phyloP scores from a whole-genome alignment of 1,139 yeast species.

The Debaryomycetaceae sp. region DNA sequence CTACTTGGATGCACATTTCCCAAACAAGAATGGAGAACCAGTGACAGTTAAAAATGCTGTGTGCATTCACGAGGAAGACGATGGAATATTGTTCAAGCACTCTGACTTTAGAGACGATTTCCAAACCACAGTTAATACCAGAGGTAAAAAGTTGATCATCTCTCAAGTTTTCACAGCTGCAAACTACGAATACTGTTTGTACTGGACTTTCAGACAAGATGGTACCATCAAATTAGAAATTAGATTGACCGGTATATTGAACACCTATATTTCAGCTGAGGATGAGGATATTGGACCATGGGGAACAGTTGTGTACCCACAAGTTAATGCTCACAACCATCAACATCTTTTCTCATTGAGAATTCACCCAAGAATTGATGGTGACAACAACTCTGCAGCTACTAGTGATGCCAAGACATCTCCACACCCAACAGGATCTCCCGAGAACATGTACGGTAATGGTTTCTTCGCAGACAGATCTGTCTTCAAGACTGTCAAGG shows the following conservation, averaged over 20 bases:
- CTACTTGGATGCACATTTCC: slow-evolving; percentile 72
- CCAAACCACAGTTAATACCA: slow-evolving; percentile 68
- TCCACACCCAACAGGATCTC: slow-evolving; percentile 58
- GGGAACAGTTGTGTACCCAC: slow-evolving; percentile 80
- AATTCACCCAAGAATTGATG: slow-evolving; percentile 77
- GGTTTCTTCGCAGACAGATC: slow-evolving; percentile 65
- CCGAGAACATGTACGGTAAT: slow-evolving; percentile 71
- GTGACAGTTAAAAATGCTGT: slow-evolving; percentile 71
- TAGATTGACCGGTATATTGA: slow-evolving; percentile 76
- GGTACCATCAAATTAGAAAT: slow-evolving; percentile 77
- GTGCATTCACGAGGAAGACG: slow-evolving; percentile 84
- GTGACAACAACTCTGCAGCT: slow-evolving; percentile 72
- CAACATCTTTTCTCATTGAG: slow-evolving; percentile 81
- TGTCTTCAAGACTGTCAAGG: slow-evolving; percentile 62
- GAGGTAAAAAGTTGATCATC: slow-evolving; percentile 69
- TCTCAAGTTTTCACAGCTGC: slow-evolving; percentile 85
- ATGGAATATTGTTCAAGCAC: slow-evolving; percentile 74
- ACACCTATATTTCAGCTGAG: slow-evolving; percentile 61
- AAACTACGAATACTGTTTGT: slow-evolving; percentile 78
- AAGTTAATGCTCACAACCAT: slow-evolving; percentile 80
- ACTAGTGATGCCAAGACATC: slow-evolving; percentile 62
- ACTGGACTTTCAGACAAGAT: slow-evolving; percentile 81
- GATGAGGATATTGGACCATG: slow-evolving; percentile 68
- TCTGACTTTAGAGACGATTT: slow-evolving; percentile 80
- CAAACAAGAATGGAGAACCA: slow-evolving; percentile 64